phyloP scores from a whole-genome alignment of 495 filamentous ascomycete species.

The Penicillium paradoxum region DNA sequence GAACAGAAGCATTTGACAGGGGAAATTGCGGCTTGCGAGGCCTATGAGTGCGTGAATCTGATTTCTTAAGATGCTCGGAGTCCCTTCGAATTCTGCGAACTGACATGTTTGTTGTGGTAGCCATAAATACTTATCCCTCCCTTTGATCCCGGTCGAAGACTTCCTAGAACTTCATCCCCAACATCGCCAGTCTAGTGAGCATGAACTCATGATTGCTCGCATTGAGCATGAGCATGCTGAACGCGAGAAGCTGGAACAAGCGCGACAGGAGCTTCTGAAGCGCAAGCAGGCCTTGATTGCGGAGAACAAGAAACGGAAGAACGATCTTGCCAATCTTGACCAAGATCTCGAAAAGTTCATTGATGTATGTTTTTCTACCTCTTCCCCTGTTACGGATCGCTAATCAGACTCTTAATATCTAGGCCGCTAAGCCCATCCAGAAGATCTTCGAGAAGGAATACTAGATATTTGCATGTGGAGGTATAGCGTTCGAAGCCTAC shows the following conservation, averaged over 20 bases:
- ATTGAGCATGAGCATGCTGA: conserved; percentile 87
- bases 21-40: conserved; percentile 87
- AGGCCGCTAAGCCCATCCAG: conserved; percentile 83
- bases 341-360: conserved; percentile 89
- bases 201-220: conserved; percentile 81
- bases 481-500: conserved; percentile 5
- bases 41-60: conserved; percentile 71
- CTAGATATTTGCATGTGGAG: conserved; percentile 20
- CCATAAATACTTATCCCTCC: conserved; percentile 81
- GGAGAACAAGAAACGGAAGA: conserved; percentile 92
- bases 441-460: conserved; percentile 75
- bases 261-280: conserved; percentile 78
- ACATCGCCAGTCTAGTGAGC: conserved; percentile 60
- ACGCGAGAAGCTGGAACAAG: conserved; percentile 80
- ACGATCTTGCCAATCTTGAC: conserved; percentile 83
- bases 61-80: neutral
- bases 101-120: conserved; percentile 41
- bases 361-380: conserved; percentile 41
- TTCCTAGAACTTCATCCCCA: conserved; percentile 79
- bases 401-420: conserved; percentile 8
- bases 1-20: conserved; percentile 86
- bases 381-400: neutral
- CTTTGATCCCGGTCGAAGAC: conserved; percentile 75
- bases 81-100: neutral
- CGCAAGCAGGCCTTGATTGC: conserved; percentile 87